A percentile compares a stretch with the other conserved stretches of the same genome.
These are phyloP conservation scores for Gossypium rotundifolium DNA, from an alignment of 345 rosid species.

Conservation along the genomic window DNA sequence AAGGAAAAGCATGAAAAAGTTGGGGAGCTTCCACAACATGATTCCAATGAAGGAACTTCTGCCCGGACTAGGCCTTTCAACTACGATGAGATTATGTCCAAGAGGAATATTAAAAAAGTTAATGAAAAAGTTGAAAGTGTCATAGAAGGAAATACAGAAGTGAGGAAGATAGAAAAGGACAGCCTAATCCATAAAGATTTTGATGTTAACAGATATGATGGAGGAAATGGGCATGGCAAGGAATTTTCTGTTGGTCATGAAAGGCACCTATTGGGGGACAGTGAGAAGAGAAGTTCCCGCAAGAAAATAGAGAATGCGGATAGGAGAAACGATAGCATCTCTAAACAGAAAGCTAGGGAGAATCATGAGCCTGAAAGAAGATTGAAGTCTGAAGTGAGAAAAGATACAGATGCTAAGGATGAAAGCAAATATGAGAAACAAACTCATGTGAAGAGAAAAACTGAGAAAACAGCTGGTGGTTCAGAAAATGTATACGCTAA, in stretches of 20 bases:
- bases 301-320: slow-evolving; percentile 24
- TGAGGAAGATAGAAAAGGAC: slow-evolving; percentile 18
- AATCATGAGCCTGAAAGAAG: slow-evolving; percentile 28
- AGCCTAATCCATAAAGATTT: slow-evolving; percentile 26
- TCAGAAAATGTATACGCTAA: slow-evolving; percentile 33
- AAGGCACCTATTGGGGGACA: slow-evolving; percentile 26
- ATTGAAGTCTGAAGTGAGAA: slow-evolving; percentile 36
- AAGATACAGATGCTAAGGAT: slow-evolving; percentile 26
- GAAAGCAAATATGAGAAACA: slow-evolving; percentile 29
- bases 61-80: slow-evolving; percentile 88
- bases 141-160: slow-evolving; percentile 24
- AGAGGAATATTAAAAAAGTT: slow-evolving; percentile 49
- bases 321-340: slow-evolving; percentile 21
- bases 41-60: slow-evolving; percentile 49
- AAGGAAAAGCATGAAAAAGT: slow-evolving; percentile 36
- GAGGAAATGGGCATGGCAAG: slow-evolving; percentile 22
- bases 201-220: slow-evolving; percentile 27
- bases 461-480: slow-evolving; percentile 25
- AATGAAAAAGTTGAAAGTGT: slow-evolving; percentile 38
- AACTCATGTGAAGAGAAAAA: slow-evolving; percentile 29
- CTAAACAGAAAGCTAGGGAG: slow-evolving; percentile 17
- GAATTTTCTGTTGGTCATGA: slow-evolving; percentile 24
- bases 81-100: slow-evolving; percentile 68
- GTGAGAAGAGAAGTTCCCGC: slow-evolving; percentile 26
- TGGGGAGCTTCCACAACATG: slow-evolving; percentile 16